These are phyloP conservation scores for Ophiostoma piceae DNA, from an alignment of 2,329 filamentous ascomycete species.

Conservation along the genomic window DNA sequence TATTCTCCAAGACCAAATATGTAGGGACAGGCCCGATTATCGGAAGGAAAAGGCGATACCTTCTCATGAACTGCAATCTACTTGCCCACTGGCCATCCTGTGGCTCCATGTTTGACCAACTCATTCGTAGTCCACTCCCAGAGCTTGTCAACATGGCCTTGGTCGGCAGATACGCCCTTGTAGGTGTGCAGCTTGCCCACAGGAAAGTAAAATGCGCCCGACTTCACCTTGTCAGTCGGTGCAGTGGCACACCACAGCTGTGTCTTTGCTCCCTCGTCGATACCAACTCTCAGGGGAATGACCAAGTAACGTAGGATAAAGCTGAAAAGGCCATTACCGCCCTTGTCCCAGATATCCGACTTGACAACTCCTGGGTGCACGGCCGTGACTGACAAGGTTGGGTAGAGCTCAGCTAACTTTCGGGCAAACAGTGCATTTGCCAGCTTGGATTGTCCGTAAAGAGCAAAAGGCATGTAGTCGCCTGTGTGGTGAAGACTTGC, in stretches of 20 bases:
- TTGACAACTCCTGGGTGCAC: conserved; percentile 17
- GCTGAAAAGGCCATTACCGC: background rate
- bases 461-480: conserved; percentile 31
- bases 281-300: conserved; percentile 22
- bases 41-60: background rate
- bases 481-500: conserved; percentile 25
- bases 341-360: conserved; percentile 16
- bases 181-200: conserved; percentile 30
- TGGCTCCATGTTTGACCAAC: conserved; percentile 19
- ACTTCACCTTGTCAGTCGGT: conserved; percentile 31
- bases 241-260: conserved; percentile 41
- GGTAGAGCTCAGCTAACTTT: conserved; percentile 32
- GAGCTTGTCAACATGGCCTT: conserved; percentile 34
- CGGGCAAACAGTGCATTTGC: conserved; percentile 34
- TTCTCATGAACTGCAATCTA: background rate
- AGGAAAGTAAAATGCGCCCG: conserved; percentile 35
- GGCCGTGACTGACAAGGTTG: conserved; percentile 29
- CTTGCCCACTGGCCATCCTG: conserved; percentile 12
- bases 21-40: too few species aligned
- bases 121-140: conserved; percentile 39
- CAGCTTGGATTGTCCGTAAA: conserved; percentile 40
- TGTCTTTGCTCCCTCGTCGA: conserved; percentile 36
- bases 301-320: conserved; percentile 19
- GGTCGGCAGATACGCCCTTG: conserved; percentile 30
- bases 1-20: too few species aligned